Evolutionary conservation across 176 grass and related monocot genomes (phyloP), one percentile per base, ranked within the genome.

Genomic region (Cocos nucifera): DNA sequence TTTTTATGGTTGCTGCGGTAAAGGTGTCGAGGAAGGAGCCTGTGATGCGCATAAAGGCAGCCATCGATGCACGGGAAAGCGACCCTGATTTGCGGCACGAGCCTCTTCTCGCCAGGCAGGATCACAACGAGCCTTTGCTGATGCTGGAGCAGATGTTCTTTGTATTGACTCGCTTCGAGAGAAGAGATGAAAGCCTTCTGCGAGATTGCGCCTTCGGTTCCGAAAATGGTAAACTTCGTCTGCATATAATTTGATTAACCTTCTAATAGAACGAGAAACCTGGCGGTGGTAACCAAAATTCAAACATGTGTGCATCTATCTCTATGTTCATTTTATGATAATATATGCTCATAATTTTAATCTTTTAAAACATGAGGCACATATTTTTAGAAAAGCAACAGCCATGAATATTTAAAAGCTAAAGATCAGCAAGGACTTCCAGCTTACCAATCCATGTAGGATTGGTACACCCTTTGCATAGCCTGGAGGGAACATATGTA

Each of bases 1-100:
- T 28, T 28, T 28, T 65, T 35, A 73, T 35, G 63, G 64, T 49
- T 82, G 64, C 26, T 29, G 65, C 75, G 82, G 22, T 77, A 69
- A 80, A 96, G 91, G 91, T 96, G 24, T 86, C 92, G 19, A 85
- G 81, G 81, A 84, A 91, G 82, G 92, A 97, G 70, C 77, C 92
- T 53, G 78, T 85, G 64, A 88, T 90, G 80, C 78, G 54, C 44
- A 90, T 97, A 83, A 97, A 88, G 71, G 92, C 92, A 1, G 92
- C 92, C 69, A 73, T 85, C 50, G 92, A 97, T 85, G 92, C 87
- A n/a, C 82, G 87, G 53, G 92, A 97, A 72, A 85, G 75, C 75
- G 86, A 83, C 44, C 85, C 83, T 66, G 92, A 91, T 73, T 97
- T 75, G 83, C 91, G 29, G 81, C 87, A 72, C 77, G 92, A 59